These are phyloP conservation scores for Verticillium isaacii DNA, from an alignment of 2,329 filamentous ascomycete species.

Conservation along the genomic window DNA sequence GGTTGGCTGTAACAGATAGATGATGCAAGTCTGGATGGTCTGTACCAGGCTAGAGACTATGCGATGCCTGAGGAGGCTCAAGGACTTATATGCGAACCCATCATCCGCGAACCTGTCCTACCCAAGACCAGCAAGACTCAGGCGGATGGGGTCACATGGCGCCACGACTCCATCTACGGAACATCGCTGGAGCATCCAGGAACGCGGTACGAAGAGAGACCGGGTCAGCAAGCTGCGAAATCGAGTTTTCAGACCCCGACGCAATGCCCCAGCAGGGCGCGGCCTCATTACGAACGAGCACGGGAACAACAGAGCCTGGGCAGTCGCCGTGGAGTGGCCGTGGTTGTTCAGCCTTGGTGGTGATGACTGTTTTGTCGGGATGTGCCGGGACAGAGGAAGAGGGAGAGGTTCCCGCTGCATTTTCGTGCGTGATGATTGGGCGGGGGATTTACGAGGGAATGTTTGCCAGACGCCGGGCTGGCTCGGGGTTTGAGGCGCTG, in stretches of 20 bases:
- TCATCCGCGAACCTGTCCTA: not conserved
- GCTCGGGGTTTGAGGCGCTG: not conserved
- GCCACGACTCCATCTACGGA: not conserved
- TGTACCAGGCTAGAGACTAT: not conserved
- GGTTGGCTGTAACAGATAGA: not conserved
- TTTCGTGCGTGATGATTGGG: not conserved
- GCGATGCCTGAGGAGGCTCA: constrained; percentile 6
- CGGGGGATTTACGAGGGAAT: too few relatives aligned
- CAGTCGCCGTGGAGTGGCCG: not conserved
- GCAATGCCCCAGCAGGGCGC: not conserved
- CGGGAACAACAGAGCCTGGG: not conserved
- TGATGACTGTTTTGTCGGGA: too few relatives aligned
- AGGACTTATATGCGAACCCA: constrained; percentile 7
- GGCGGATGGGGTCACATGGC: not conserved
- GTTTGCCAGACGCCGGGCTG: not conserved
- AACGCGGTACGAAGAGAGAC: constrained; percentile 9
- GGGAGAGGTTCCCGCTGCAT: too few relatives aligned
- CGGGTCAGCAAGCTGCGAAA: constrained; percentile 2
- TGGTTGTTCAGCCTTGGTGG: not conserved
- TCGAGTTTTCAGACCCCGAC: not conserved
- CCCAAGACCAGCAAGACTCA: not conserved
- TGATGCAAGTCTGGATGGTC: not conserved
- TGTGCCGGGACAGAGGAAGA: too few relatives aligned
- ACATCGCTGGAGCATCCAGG: not conserved
- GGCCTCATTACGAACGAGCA: not conserved